phyloP scores from a whole-genome alignment of 192 early-diverging fungal species.

The Backusella liffmaniae region DNA sequence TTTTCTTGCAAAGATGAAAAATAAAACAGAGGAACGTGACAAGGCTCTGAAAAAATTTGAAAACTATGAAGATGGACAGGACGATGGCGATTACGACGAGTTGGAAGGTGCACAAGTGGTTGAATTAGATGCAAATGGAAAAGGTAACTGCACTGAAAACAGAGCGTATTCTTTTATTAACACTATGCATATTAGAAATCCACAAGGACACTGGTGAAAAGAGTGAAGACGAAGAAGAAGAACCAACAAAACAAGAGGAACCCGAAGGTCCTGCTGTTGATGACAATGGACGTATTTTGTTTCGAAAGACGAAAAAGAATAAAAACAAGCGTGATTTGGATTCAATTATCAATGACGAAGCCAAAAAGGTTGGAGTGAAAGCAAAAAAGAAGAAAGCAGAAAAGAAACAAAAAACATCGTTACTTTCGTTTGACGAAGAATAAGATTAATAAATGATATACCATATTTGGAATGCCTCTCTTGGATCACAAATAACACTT shows the following conservation, averaged over 20 bases:
- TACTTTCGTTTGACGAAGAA: constrained; percentile 28
- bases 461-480: too few relatives aligned
- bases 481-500: too few relatives aligned
- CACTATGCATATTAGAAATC: not conserved
- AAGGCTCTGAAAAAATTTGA: constrained; percentile 27
- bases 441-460: not conserved
- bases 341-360: not conserved
- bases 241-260: not conserved
- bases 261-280: constrained; percentile 17
- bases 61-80: constrained; percentile 28
- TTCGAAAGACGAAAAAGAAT: constrained; percentile 21
- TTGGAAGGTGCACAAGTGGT: constrained; percentile 38
- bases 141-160: constrained; percentile 5
- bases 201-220: constrained; percentile 22
- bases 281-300: constrained; percentile 28
- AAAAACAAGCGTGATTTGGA: constrained; percentile 19
- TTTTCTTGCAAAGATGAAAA: constrained; percentile 29
- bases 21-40: constrained; percentile 4
- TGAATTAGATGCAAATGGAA: constrained; percentile 19
- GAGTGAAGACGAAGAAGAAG: constrained; percentile 4
- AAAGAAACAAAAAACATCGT: constrained; percentile 24
- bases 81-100: constrained; percentile 38
- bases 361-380: not conserved
- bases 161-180: not conserved
- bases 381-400: constrained; percentile 23